Base-by-base conservation (phyloP, 805 yeast species). In the Pichia californica region DNA sequence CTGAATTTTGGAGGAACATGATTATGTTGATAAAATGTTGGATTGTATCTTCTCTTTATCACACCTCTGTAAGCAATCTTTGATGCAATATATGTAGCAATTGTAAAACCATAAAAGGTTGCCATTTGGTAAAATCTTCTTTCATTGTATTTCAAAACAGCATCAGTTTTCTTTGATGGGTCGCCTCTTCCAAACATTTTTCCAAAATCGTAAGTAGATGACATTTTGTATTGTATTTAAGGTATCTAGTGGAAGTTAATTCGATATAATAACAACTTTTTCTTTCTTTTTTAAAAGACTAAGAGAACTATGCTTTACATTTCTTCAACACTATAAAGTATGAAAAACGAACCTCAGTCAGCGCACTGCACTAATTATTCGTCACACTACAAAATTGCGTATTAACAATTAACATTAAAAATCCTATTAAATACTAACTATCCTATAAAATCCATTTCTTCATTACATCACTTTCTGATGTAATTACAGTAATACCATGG, bases 1-100 rank as follows among this genome's bases (percentile, higher is more conserved):
- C 84, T 81, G 56, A 81, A 83, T n/a, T 79, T 70, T 5, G 96
- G 96, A 2, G 94, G 94, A 45, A 77, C 74, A 55, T 88, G 91
- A 62, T 88, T 88, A 11, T 89, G 87, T 54, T 86, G 88, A 63
- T 85, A 89, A 54, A 80, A 70, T 34, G 73, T 73, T 7, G 96
- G 96, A 6, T 78, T 63, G 53, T 78, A 88, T 62, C 83, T 80
- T 53, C 96, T 71, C 20, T 81, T 66, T 31, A 78, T 68, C 4
- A 91, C 81, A 16, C 93, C 83, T 55, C 84, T 73, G 60, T 80
- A 80, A 15, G 94, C 89, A 37, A 83, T 60, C 52, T 91, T 69
- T 10, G 93, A 78, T 11, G 88, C 80, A 42, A 80, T 63, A 35
- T 88, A 72, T 0, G 95, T 81, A 21, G 79, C 68, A 1, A 82